Percentiles rank a stretch among this genome's conserved stretches.
Evolutionary conservation across 805 yeast genomes (phyloP).

Genomic region (Wilhelminamyces savonicus): DNA sequence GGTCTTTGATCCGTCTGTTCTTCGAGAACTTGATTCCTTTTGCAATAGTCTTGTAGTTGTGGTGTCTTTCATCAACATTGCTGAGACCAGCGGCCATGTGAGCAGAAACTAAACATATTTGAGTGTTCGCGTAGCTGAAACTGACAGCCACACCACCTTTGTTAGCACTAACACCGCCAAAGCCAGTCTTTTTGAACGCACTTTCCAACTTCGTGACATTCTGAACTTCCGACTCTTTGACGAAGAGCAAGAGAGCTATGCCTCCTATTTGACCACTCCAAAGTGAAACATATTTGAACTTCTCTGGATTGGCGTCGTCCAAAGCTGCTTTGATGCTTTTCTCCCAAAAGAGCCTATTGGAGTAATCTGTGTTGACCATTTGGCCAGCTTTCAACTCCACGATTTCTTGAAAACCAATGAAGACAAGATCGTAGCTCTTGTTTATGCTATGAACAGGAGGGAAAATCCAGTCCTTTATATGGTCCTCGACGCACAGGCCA

Average conservation of each 20-base stretch:
- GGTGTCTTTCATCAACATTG: slow-evolving; percentile 75
- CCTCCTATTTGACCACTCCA: slow-evolving; percentile 88
- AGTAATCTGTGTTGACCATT: slow-evolving; percentile 71
- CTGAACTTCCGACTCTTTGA: slow-evolving; percentile 45
- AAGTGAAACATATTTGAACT: slow-evolving; percentile 46
- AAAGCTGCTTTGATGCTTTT: slow-evolving; percentile 44
- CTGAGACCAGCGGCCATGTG: slow-evolving; percentile 93
- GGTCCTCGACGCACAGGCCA: slow-evolving; percentile 40
- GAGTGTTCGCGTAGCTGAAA: slow-evolving; percentile 57
- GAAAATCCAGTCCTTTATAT: slow-evolving; percentile 38
- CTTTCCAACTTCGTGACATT: slow-evolving; percentile 61
- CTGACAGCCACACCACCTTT: slow-evolving; percentile 78
- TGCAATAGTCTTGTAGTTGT: slow-evolving; percentile 74
- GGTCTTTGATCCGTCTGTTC: slow-evolving; percentile 54
- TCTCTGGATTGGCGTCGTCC: slow-evolving; percentile 28
- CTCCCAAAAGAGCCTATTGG: slow-evolving; percentile 60
- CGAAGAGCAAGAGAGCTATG: slow-evolving; percentile 62
- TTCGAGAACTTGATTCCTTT: slow-evolving; percentile 62
- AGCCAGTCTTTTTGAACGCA: slow-evolving; percentile 80
- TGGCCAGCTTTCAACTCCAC: slow-evolving; percentile 78
- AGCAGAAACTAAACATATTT: slow-evolving; percentile 72
- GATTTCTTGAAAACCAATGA: slow-evolving; percentile 85
- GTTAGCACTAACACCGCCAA: slow-evolving; percentile 83
- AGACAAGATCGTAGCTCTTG: slow-evolving; percentile 60
- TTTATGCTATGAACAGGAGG: slow-evolving; percentile 27